Evolutionary conservation across 495 filamentous ascomycete genomes (phyloP).

Genomic region (Lasiosphaeris hirsuta): DNA sequence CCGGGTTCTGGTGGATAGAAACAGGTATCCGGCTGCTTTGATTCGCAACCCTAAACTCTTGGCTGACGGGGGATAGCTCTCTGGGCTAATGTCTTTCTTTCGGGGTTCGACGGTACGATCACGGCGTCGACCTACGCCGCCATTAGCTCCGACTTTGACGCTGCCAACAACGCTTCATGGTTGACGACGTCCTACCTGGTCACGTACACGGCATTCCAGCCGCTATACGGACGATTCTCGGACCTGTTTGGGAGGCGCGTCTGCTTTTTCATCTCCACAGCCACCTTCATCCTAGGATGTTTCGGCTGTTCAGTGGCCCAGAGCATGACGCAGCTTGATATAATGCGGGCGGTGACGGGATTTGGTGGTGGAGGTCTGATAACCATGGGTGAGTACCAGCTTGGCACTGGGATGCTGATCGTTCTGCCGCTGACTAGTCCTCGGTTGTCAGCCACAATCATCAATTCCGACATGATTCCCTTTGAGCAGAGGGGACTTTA

Average conservation of each 20-base stretch:
- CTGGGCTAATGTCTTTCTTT: conserved; percentile 63
- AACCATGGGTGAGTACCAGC: conserved; percentile 51
- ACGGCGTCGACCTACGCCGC: conserved; percentile 63
- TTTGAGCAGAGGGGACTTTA: conserved; percentile 60
- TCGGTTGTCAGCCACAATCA: conserved; percentile 50
- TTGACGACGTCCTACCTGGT: conserved; percentile 72
- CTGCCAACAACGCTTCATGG: conserved; percentile 58
- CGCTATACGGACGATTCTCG: conserved; percentile 45
- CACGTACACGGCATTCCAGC: conserved; percentile 65
- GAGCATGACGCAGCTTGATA: conserved; percentile 39
- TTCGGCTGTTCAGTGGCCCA: conserved; percentile 45
- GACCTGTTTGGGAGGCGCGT: conserved; percentile 53
- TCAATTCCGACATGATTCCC: conserved; percentile 65
- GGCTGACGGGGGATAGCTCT: conserved; percentile 40
- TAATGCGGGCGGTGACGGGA: conserved; percentile 48
- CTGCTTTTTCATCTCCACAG: conserved; percentile 48
- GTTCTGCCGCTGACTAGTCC: conserved; percentile 7
- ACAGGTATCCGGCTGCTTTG: conserved; percentile 22
- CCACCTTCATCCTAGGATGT: conserved; percentile 46
- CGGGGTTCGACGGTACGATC: conserved; percentile 64
- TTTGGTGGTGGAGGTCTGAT: conserved; percentile 60
- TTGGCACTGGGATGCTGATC: background rate
- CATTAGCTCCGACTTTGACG: conserved; percentile 56
- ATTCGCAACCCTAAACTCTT: background rate
- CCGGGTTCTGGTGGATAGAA: conserved; percentile 40